Conservation (phyloP, 257 asterid genomes). For the Jacaranda copaia region DNA sequence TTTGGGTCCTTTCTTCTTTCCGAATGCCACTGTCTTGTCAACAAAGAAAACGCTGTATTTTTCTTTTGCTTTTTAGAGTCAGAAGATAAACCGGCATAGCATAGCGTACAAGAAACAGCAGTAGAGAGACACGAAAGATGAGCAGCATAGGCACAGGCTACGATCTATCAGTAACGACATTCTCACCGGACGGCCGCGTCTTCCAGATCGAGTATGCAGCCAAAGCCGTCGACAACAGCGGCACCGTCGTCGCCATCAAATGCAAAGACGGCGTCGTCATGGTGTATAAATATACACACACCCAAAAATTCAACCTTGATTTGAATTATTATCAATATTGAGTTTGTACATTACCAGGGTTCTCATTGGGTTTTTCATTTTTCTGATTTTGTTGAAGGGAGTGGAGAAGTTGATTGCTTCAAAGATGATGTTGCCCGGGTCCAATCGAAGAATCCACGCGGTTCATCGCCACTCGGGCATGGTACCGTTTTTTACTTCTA, state of each 20-base stretch:
- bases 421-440: conserved; percentile 85
- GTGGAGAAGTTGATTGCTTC: conserved; percentile 92
- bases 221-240: conserved; percentile 89
- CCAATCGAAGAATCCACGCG: conserved; percentile 83
- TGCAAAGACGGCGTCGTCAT: conserved; percentile 87
- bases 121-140: conserved; percentile 45
- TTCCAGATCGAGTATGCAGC: conserved; percentile 95
- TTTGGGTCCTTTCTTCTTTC: conserved; percentile 1
- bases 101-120: conserved; percentile 4
- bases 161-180: conserved; percentile 87
- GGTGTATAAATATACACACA: conserved; percentile 42
- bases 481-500: conserved; percentile 44
- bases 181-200: conserved; percentile 91
- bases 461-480: conserved; percentile 87
- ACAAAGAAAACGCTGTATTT: conserved; percentile 48
- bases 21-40: conserved; percentile 44
- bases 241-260: conserved; percentile 84
- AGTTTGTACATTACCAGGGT: conserved; percentile 38
- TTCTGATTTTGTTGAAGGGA: conserved; percentile 48
- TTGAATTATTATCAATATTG: neutral
- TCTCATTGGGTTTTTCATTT: conserved; percentile 29
- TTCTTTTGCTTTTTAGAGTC: neutral
- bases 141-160: conserved; percentile 90
- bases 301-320: neutral
- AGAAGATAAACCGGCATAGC: neutral